Evolutionary conservation across 495 filamentous ascomycete genomes (phyloP), one percentile per base, ranked within the genome.

Genomic region (Lindgomyces ingoldianus): DNA sequence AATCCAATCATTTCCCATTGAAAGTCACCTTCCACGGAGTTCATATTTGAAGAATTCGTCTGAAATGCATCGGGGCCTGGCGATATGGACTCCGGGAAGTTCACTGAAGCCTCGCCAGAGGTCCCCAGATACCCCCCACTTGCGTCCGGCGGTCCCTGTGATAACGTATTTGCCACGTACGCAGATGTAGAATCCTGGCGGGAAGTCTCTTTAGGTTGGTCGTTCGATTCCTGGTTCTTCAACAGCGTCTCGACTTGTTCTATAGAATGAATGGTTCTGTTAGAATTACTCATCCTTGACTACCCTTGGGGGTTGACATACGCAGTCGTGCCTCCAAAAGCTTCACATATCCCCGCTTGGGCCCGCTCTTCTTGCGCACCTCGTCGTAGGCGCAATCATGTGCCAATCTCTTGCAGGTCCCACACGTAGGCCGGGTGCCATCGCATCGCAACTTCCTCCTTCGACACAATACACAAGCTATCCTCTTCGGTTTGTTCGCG

Each of bases 331-430:
- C 93, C 78, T 98, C 95, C 73, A 99, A 74, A 55, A 93, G 91
- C 81, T 98, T 99, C 60, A 99, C 95, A 76, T 99, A 98, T 63
- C 94, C 94, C 73, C 95, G 84, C 79, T 98, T 99, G 3, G 94
- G 94, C 9, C 94, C 94, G 75, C 94, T 98, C 82, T 99, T 99
- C 78, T 91, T 90, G 73, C 94, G 85, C 52, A 93, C 88, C 77
- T 99, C 94, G 77, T 98, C 94, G 72, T 97, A 99, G 12, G 90
- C 85, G 79, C 94, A 99, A 57, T 87, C 86, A 77, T 99, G 94
- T 39, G 90, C 87, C 56, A 99, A 78, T 52, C 94, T 82, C 16
- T 89, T 85, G 74, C 94, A 99, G 22, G 93, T 99, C 70, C 89
- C 91, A 74, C 94, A 99, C 70, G 89, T 94, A 12, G 94, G 94